phyloP scores from a whole-genome alignment of 768 basidiomycete species.

The Leccinellum rugosiceps region DNA sequence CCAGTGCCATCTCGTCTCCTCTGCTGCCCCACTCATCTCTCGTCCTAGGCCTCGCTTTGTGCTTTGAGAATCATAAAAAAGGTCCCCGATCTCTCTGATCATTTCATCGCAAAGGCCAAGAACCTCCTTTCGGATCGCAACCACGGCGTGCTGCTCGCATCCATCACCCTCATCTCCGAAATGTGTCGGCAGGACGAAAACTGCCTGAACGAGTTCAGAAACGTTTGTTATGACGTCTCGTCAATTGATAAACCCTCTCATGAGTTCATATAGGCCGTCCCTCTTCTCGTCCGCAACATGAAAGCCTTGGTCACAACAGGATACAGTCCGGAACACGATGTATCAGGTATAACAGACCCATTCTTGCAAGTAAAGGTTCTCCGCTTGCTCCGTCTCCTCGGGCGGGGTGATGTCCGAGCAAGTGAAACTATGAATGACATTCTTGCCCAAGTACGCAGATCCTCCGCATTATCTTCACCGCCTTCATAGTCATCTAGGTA shows the following conservation, averaged over 20 bases:
- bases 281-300: conserved; percentile 89
- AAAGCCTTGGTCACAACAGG: conserved; percentile 95
- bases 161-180: conserved; percentile 92
- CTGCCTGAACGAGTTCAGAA: conserved; percentile 83
- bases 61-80: conserved; percentile 92
- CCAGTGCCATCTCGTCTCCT: neutral
- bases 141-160: conserved; percentile 92
- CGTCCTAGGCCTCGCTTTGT: conserved; percentile 82
- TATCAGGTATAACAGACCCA: conserved; percentile 98
- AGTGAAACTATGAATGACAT: conserved; percentile 99
- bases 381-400: conserved; percentile 84
- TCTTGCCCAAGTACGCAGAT: conserved; percentile 71
- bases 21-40: neutral
- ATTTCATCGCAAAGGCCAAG: conserved; percentile 86
- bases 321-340: conserved; percentile 98
- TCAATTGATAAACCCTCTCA: conserved; percentile 5
- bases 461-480: neutral
- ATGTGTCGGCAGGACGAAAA: conserved; percentile 81
- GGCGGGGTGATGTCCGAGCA: conserved; percentile 77
- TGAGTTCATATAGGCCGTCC: conserved; percentile 65
- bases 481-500: conserved; percentile 49
- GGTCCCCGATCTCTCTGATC: conserved; percentile 93
- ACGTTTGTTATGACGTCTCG: conserved; percentile 48
- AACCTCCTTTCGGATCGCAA: conserved; percentile 92
- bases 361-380: conserved; percentile 94